Percentiles rank a stretch among this genome's conserved stretches.
These are phyloP conservation scores for Epichloe elymi DNA, from an alignment of 2,329 filamentous ascomycete genomes.

Conservation along the genomic window DNA sequence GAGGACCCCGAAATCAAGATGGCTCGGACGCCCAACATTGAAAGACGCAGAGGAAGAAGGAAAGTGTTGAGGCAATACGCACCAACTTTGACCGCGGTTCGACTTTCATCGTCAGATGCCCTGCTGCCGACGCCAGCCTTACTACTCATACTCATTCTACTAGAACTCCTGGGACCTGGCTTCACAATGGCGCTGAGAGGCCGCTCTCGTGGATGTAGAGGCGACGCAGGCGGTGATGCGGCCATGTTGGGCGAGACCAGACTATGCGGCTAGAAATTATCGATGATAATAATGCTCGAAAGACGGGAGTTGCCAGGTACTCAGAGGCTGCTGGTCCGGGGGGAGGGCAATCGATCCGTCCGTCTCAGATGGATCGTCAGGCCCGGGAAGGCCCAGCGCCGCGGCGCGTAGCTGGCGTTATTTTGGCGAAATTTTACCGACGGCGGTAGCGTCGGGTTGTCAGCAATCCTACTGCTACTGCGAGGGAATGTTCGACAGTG, in stretches of 20 bases:
- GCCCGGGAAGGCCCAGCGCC: constrained; percentile 3
- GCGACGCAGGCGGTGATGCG: constrained; percentile 58
- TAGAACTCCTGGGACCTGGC: constrained; percentile 59
- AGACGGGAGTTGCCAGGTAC: neutral
- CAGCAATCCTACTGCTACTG: neutral
- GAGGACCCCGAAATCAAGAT: neutral
- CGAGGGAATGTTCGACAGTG: neutral
- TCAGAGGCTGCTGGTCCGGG: neutral
- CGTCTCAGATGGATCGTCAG: constrained; percentile 2
- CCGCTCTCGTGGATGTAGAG: constrained; percentile 43
- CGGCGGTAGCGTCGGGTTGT: neutral
- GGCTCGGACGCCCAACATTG: too few relatives aligned
- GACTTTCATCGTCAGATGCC: constrained; percentile 78
- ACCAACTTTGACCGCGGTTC: constrained; percentile 95
- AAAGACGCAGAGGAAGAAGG: neutral
- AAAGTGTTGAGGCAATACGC: constrained; percentile 22
- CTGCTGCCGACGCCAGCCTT: constrained; percentile 66
- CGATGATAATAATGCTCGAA: neutral
- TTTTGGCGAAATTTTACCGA: neutral
- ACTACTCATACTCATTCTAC: constrained; percentile 74
- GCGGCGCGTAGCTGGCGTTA: constrained; percentile 4
- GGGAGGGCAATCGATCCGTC: constrained; percentile 1
- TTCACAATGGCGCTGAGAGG: constrained; percentile 74
- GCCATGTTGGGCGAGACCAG: constrained; percentile 35
- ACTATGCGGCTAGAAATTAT: neutral